A percentile compares a stretch with the other conserved stretches of the same genome.
Evolutionary conservation across 192 early-diverging fungal genomes (phyloP).

Genomic region (Nowakowskiella sp.): DNA sequence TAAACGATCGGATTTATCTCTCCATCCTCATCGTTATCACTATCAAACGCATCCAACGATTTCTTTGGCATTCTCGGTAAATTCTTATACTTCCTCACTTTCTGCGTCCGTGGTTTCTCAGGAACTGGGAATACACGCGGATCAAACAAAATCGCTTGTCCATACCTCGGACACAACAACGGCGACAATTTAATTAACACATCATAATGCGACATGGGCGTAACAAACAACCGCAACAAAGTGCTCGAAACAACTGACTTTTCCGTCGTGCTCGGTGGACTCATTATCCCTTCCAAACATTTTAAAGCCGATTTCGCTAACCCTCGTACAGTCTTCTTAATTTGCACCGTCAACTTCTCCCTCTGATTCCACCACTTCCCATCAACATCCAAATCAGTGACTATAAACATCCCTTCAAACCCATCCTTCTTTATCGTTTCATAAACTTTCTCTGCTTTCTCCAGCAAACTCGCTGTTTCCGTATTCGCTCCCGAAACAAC

Average conservation of each 20-base stretch:
- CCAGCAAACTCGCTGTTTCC: slow-evolving; percentile 24
- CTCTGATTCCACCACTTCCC: slow-evolving; percentile 51
- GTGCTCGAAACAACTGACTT: slow-evolving; percentile 5
- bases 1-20: slow-evolving; percentile 8
- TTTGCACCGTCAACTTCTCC: slow-evolving; percentile 45
- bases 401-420: slow-evolving; percentile 53
- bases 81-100: slow-evolving; percentile 66
- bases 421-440: slow-evolving; percentile 31
- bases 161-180: slow-evolving; percentile 50
- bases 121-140: slow-evolving; percentile 14
- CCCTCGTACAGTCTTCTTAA: slow-evolving; percentile 52
- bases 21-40: slow-evolving; percentile 52
- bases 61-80: too few relatives aligned
- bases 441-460: slow-evolving; percentile 47
- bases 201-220: slow-evolving; percentile 73
- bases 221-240: slow-evolving; percentile 63
- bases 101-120: slow-evolving; percentile 6
- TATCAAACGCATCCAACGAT: slow-evolving; percentile 40
- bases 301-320: slow-evolving; percentile 60
- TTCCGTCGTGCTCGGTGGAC: neutral
- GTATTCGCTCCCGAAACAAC: slow-evolving; percentile 7
- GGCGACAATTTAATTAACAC: slow-evolving; percentile 60
- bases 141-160: slow-evolving; percentile 52
- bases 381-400: slow-evolving; percentile 51
- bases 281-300: slow-evolving; percentile 28